Base-by-base conservation (phyloP, 2,329 filamentous ascomycete species). In the Aspergillus sp. region DNA sequence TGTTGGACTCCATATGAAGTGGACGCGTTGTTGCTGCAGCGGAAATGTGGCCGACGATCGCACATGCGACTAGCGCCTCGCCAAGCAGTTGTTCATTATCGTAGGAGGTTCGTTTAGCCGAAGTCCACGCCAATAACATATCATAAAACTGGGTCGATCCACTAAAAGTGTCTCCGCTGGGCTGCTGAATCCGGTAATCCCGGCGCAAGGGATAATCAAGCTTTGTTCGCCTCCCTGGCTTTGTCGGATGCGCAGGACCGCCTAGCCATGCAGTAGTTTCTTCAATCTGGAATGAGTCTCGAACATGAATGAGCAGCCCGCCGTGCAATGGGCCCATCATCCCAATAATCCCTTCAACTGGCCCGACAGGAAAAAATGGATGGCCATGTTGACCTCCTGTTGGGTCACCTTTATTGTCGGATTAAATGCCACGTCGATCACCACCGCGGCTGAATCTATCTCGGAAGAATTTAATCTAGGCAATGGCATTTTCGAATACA, bases 401-500 rank as follows among this genome's bases (percentile, higher is more conserved):
- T 49, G 58, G 36, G 58, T 63, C 16, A 67, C 64, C n/a, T 66
- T 65, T 16, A 49, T 66, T 14, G 58, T 61, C 14, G 60, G 64
- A 16, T 56, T 66, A 49, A 67, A 67, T 47, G 64, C 64, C 18
- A 67, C 65, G 9, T 65, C 65, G 2, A 63, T 65, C 26, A 67
- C 65, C 1, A 63, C 64, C 3, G 64, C 65, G 1, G 60, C 62
- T 11, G 52, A 64, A 12, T 58, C 53, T 1, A 61, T 67, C 20
- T 62, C 62, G 11, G 20, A 46, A 1, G 59, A 63, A 6, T 67
- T 67, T 31, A 20, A 60, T 16, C 49, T 67, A 7, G 51, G 31
- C 5, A 62, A 65, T 46, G 54, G 54, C 26, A 26, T 54, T 6
- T 67, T 67, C 11, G 61, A 65, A 11, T 65, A 65, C 26, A 64